Percentiles rank a stretch among this genome's conserved stretches.
These are phyloP conservation scores for Phytopythium aichiense DNA, from an alignment of 352 stramenopile species.

Conservation along the genomic window DNA sequence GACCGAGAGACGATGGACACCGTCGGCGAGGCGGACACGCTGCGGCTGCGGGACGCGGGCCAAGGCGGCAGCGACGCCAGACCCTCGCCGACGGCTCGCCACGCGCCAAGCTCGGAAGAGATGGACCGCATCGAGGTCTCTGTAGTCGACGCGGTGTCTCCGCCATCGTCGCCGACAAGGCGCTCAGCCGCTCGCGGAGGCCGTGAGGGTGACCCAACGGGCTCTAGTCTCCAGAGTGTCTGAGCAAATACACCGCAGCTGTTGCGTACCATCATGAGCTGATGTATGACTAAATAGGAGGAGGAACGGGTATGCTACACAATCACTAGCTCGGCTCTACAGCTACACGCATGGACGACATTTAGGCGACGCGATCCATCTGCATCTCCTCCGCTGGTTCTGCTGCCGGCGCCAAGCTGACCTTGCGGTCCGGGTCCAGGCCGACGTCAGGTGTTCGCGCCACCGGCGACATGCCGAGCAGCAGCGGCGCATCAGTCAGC, in stretches of 20 bases:
- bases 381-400: background rate
- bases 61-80: background rate
- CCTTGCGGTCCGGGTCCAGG: background rate
- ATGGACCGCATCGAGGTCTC: constrained; percentile 6
- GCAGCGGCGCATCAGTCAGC: background rate
- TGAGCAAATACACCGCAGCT: background rate
- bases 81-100: background rate
- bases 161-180: background rate
- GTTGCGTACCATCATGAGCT: too few relatives aligned
- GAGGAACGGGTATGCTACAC: too few relatives aligned
- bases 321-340: background rate
- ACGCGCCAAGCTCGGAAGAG: background rate
- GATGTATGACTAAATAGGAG: background rate
- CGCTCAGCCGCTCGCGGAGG: background rate
- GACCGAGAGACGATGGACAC: constrained; percentile 1
- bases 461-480: constrained; percentile 4
- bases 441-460: background rate
- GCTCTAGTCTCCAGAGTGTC: constrained; percentile 1
- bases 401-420: background rate
- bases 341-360: background rate
- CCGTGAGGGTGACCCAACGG: background rate
- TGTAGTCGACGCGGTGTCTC: background rate
- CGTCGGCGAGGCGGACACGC: background rate
- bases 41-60: background rate
- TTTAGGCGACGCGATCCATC: constrained; percentile 6